These are phyloP conservation scores for Ceratocystis alfenasii DNA, from an alignment of 2,329 filamentous ascomycete species.

Conservation along the genomic window DNA sequence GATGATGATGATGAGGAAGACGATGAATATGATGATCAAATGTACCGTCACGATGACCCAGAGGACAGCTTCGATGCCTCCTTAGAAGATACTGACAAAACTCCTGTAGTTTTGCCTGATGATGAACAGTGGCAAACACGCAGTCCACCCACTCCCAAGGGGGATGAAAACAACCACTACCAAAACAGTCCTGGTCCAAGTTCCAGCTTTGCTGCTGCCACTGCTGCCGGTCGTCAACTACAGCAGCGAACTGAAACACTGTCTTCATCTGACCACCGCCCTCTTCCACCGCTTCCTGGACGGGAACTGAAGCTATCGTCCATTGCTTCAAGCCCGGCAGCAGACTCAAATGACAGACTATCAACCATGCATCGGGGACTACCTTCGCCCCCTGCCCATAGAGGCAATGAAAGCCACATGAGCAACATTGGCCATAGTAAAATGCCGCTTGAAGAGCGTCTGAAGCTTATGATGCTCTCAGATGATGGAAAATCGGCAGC, in stretches of 20 bases:
- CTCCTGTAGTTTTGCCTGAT: slow-evolving; percentile 91
- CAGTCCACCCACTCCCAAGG: slow-evolving; percentile 28
- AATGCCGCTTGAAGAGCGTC: slow-evolving; percentile 74
- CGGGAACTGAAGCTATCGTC: slow-evolving; percentile 28
- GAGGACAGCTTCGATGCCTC: slow-evolving; percentile 95
- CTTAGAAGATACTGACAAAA: slow-evolving; percentile 91
- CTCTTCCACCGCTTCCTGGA: slow-evolving; percentile 74
- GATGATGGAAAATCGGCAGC: slow-evolving; percentile 52
- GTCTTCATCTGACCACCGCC: slow-evolving; percentile 67
- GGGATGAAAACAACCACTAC: slow-evolving; percentile 49
- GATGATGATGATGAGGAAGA: slow-evolving; percentile 66
- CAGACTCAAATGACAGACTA: slow-evolving; percentile 51
- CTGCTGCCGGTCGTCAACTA: slow-evolving; percentile 40
- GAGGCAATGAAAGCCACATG: slow-evolving; percentile 66
- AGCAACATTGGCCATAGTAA: slow-evolving; percentile 51
- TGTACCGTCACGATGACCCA: slow-evolving; percentile 30
- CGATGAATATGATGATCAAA: slow-evolving; percentile 57
- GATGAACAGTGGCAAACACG: slow-evolving; percentile 59
- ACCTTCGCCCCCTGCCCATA: slow-evolving; percentile 58
- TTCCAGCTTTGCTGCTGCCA: slow-evolving; percentile 30
- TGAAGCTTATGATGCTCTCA: slow-evolving; percentile 80
- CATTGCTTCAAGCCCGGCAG: slow-evolving; percentile 26
- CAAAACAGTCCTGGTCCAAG: slow-evolving; percentile 55
- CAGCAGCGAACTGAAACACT: slow-evolving; percentile 58
- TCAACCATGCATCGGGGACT: slow-evolving; percentile 54